Evolutionary conservation across 129 eudicot genomes (phyloP), one percentile per base, ranked within the genome.

Genomic region (Dittrichia graveolens): DNA sequence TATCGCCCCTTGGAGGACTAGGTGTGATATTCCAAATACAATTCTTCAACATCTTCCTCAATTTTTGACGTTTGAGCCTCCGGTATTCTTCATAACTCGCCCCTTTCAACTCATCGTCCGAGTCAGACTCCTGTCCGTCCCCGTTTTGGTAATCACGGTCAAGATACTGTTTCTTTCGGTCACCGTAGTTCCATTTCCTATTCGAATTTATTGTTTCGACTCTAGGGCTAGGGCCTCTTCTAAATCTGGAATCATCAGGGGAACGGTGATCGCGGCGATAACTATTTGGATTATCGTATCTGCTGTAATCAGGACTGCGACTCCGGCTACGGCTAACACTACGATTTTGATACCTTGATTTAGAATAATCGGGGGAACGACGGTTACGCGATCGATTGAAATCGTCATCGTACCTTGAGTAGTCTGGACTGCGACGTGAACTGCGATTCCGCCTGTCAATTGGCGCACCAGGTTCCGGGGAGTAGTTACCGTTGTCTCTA

Each of bases 1-100:
- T 49, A n/a, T 83, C 83, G 8, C 76, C 75, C 61, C 97, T 62
- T 6, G 97, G 96, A 11, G 97, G 99, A 71, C 99, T 94, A 44
- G 99, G 97, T 2, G 99, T 94, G 6, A 79, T 67, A 62, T 84
- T 85, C 99, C 99, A 94, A 18, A 94, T 69, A 76, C 85, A 73
- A n/a, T 64, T 76, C 67, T 69, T 72, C 75, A 85, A 63, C 78
- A 8, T 49, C 73, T 87, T 87, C 66, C 98, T 71, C 65, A 80
- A 34, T 41, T 94, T 90, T 52, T 87, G 98, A 41, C 99, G 80
- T 69, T 94, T 90, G 0, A 84, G 72, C 91, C 97, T 76, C 65
- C 97, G 66, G 52, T 84, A 90, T 40, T 94, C 99, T 49, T 88
- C 96, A 5, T 59, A 90, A 40, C 62, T 61, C 67, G 79, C 65